A percentile compares a stretch with the other conserved stretches of the same genome.
These are phyloP conservation scores for Colletotrichum lindemuthianum DNA, from an alignment of 2,329 filamentous ascomycete genomes.

Conservation along the genomic window DNA sequence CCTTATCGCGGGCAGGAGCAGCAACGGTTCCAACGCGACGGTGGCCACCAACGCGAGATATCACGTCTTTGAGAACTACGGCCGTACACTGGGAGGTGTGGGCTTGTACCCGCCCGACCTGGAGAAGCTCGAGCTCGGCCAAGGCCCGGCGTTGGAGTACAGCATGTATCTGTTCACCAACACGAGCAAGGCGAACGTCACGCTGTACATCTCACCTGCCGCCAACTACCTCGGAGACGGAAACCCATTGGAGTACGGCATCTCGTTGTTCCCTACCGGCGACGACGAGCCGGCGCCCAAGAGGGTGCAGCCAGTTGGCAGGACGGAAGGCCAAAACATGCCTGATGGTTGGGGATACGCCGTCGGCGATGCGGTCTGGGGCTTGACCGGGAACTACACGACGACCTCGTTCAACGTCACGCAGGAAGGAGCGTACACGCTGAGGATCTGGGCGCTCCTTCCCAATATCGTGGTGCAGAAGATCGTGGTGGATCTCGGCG, in stretches of 20 bases:
- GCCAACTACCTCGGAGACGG: conserved; percentile 63
- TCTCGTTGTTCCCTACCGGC: conserved; percentile 56
- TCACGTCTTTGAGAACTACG: conserved; percentile 62
- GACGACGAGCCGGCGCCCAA: conserved; percentile 43
- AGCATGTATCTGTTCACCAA: conserved; percentile 69
- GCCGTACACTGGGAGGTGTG: conserved; percentile 67
- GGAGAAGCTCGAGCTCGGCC: conserved; percentile 57
- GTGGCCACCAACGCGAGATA: conserved; percentile 48
- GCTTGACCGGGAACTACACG: conserved; percentile 53
- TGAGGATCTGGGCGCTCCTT: conserved; percentile 62
- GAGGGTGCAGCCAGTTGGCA: conserved; percentile 53
- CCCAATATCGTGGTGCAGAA: conserved; percentile 66
- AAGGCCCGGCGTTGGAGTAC: conserved; percentile 68
- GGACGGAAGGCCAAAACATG: conserved; percentile 52
- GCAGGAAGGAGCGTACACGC: conserved; percentile 56
- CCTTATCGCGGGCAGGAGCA: conserved; percentile 41
- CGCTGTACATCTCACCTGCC: conserved; percentile 61
- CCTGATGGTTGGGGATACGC: conserved; percentile 54
- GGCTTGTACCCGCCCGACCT: conserved; percentile 64
- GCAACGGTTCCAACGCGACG: conserved; percentile 4
- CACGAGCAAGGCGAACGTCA: conserved; percentile 53
- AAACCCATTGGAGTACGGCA: conserved; percentile 61
- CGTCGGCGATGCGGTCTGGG: conserved; percentile 59
- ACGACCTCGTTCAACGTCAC: conserved; percentile 55
- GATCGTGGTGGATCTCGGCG: conserved; percentile 65